Conservation (phyloP, 176 grass and related monocot genomes). For the Zizania latifolia region DNA sequence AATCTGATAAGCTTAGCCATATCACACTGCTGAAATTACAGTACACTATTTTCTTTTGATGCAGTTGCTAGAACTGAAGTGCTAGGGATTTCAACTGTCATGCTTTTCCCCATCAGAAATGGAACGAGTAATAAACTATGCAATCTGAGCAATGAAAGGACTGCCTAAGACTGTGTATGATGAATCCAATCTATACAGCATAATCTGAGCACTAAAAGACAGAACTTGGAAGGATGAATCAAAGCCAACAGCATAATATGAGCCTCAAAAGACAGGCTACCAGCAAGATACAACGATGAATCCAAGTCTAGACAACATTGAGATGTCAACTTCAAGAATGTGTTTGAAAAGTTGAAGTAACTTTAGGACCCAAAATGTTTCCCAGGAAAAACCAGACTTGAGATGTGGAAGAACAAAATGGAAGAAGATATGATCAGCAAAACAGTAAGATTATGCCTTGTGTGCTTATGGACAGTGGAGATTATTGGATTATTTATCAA, state of each 20-base stretch:
- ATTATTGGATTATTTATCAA: constrained; percentile 15
- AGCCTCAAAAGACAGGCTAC: not conserved
- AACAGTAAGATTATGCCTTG: not conserved
- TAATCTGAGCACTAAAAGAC: not conserved
- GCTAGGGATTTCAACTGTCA: not conserved
- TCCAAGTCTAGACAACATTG: not conserved
- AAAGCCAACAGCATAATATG: not conserved
- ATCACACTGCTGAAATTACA: not conserved
- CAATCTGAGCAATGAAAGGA: constrained; percentile 5
- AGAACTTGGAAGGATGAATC: constrained; percentile 5
- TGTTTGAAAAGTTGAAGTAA: constrained; percentile 11
- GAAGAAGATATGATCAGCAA: constrained; percentile 19
- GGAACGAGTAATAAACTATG: not conserved
- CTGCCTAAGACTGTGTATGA: not conserved
- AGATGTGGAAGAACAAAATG: constrained; percentile 12
- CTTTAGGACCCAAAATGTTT: constrained; percentile 14
- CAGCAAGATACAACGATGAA: not conserved
- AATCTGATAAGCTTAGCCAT: not conserved
- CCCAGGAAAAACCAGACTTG: not conserved
- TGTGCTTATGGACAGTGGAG: constrained; percentile 14
- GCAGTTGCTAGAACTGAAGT: not conserved
- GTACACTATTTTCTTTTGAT: not conserved
- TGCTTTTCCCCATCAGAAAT: not conserved
- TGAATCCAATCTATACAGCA: not conserved
- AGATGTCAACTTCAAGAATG: constrained; percentile 24